phyloP scores from a whole-genome alignment of 805 yeast species.

The Naumovozyma dairenensis region DNA sequence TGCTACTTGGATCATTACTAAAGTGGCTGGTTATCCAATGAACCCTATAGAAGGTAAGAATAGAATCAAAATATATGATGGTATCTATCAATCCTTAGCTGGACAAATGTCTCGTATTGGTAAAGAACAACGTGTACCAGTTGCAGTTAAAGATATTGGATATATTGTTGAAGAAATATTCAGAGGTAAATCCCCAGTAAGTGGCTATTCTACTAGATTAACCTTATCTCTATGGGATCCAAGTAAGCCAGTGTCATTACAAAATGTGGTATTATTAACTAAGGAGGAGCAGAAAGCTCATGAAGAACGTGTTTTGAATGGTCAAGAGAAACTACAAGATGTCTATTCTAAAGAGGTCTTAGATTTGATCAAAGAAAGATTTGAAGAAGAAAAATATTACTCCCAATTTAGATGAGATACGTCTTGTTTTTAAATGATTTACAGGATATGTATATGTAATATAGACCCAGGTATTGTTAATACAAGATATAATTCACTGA shows the following conservation, averaged over 20 bases:
- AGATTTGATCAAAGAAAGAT: constrained; percentile 48
- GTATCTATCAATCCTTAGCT: constrained; percentile 69
- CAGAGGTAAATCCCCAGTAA: constrained; percentile 83
- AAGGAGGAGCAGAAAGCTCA: constrained; percentile 77
- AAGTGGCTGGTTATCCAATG: constrained; percentile 77
- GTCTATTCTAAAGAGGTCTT: constrained; percentile 57
- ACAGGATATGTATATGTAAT: too few relatives aligned
- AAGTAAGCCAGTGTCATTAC: constrained; percentile 47
- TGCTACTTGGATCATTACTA: constrained; percentile 73
- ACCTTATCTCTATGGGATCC: constrained; percentile 84
- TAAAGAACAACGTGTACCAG: constrained; percentile 67
- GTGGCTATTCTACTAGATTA: constrained; percentile 71
- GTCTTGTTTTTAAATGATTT: too few relatives aligned
- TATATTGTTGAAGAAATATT: constrained; percentile 86
- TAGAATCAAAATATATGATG: constrained; percentile 76
- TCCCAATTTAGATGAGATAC: constrained; percentile 43
- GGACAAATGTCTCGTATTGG: constrained; percentile 82
- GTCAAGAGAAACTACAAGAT: constrained; percentile 50
- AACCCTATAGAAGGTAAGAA: constrained; percentile 89
- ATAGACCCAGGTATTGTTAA: too few relatives aligned
- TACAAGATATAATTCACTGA: too few relatives aligned
- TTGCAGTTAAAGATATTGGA: constrained; percentile 61
- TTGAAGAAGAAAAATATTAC: constrained; percentile 67
- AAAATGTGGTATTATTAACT: constrained; percentile 80
- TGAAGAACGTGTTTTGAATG: constrained; percentile 63